Conservation (phyloP, 2,329 filamentous ascomycete species). For the Colletotrichum tofieldiae region DNA sequence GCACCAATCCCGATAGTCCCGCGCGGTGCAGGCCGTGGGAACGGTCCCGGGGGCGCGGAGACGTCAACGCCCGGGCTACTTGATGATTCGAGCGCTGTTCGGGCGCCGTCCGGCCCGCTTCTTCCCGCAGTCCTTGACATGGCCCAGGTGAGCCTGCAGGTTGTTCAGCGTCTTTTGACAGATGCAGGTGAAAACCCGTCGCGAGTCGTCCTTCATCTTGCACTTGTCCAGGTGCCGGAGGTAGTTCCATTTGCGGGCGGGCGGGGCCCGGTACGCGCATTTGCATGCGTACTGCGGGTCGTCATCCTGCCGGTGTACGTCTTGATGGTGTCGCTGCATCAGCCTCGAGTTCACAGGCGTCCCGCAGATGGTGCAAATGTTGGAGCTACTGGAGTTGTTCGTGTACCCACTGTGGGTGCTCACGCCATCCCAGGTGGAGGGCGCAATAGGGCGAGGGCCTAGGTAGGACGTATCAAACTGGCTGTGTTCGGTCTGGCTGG, state of each 20-base stretch:
- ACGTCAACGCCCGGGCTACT: neutral
- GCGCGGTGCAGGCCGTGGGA: neutral
- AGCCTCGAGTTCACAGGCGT: neutral
- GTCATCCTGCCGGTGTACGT: neutral
- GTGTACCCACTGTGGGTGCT: neutral
- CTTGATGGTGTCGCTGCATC: neutral
- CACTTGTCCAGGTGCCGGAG: neutral
- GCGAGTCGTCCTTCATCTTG: neutral
- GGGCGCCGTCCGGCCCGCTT: neutral
- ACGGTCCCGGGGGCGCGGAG: neutral
- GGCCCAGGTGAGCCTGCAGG: neutral
- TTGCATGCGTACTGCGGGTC: conserved; percentile 9
- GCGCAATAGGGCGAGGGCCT: neutral
- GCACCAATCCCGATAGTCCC: neutral
- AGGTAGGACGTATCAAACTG: neutral
- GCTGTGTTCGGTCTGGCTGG: neutral
- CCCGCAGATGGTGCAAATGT: neutral
- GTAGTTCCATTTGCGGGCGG: neutral
- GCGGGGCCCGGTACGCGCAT: neutral
- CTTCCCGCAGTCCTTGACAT: neutral
- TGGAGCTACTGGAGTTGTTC: neutral
- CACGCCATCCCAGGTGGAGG: neutral
- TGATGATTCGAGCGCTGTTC: neutral
- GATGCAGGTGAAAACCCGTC: neutral
- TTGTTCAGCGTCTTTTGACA: neutral